Conservation (phyloP, 768 basidiomycete species). For the Mycena galericulata region DNA sequence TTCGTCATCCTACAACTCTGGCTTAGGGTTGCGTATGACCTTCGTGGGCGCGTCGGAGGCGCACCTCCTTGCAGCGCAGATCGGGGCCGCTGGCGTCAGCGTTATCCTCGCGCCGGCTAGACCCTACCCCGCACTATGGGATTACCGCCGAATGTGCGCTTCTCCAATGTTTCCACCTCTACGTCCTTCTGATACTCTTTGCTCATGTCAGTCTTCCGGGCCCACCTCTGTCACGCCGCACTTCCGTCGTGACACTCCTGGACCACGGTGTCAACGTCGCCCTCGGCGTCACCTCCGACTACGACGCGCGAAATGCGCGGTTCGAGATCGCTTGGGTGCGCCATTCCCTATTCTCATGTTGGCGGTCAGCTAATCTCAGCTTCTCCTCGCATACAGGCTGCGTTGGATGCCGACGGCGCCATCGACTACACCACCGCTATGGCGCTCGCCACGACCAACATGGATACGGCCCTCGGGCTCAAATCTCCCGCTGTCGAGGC, state of each 20-base stretch:
- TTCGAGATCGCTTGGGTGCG: slow-evolving; percentile 73
- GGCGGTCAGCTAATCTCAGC: neutral
- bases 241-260: slow-evolving; percentile 65
- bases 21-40: slow-evolving; percentile 54
- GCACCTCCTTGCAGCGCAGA: slow-evolving; percentile 72
- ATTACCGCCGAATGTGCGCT: slow-evolving; percentile 69
- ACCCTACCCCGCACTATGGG: slow-evolving; percentile 76
- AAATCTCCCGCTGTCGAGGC: slow-evolving; percentile 23
- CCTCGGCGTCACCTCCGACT: slow-evolving; percentile 69
- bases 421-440: slow-evolving; percentile 54
- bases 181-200: no score
- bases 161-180: no score
- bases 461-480: slow-evolving; percentile 58
- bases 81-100: slow-evolving; percentile 70
- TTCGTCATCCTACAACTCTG: slow-evolving; percentile 38
- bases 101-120: slow-evolving; percentile 77
- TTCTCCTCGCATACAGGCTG: slow-evolving; percentile 38
- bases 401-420: slow-evolving; percentile 51
- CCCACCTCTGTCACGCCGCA: slow-evolving; percentile 72
- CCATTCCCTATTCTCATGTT: slow-evolving; percentile 11
- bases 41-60: slow-evolving; percentile 72
- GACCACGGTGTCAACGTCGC: slow-evolving; percentile 73
- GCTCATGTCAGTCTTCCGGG: slow-evolving; percentile 77
- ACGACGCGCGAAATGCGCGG: slow-evolving; percentile 74
- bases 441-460: slow-evolving; percentile 53